A percentile compares a stretch with the other conserved stretches of the same genome.
Evolutionary conservation across 495 filamentous ascomycete genomes (phyloP).

Genomic region (Jackrogersella multiformis): DNA sequence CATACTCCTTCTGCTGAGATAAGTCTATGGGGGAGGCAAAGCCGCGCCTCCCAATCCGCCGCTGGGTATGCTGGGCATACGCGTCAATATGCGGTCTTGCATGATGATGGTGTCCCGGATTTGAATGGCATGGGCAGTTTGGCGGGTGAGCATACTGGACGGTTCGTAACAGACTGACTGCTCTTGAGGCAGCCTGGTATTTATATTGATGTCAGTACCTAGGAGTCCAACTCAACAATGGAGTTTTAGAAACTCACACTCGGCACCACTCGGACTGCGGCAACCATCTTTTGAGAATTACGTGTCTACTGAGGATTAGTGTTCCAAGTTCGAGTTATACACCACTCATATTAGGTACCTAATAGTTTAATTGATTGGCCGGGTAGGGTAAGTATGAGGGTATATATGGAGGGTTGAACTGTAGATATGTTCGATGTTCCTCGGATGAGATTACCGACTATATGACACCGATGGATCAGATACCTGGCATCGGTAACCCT

Average conservation of each 20-base stretch:
- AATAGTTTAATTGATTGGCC: not conserved
- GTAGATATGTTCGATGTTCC: not conserved
- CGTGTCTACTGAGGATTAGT: slow-evolving; percentile 30
- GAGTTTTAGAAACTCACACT: slow-evolving; percentile 49
- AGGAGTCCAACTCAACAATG: not conserved
- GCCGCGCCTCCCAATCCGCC: slow-evolving; percentile 48
- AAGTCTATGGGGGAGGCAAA: slow-evolving; percentile 77
- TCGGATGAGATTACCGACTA: not conserved
- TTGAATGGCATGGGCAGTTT: slow-evolving; percentile 90
- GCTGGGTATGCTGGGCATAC: slow-evolving; percentile 66
- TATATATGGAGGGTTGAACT: too few species aligned
- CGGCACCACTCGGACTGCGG: slow-evolving; percentile 67
- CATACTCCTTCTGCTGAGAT: slow-evolving; percentile 88
- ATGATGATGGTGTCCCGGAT: slow-evolving; percentile 75
- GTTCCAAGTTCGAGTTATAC: not conserved
- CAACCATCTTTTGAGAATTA: too few species aligned
- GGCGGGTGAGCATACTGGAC: slow-evolving; percentile 91
- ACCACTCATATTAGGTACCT: not conserved
- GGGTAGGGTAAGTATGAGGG: too few species aligned
- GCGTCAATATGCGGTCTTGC: slow-evolving; percentile 58
- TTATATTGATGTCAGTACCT: slow-evolving; percentile 34
- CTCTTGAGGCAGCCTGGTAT: slow-evolving; percentile 74
- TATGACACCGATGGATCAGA: not conserved
- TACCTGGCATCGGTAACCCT: too few species aligned
- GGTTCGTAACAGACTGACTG: slow-evolving; percentile 83